A percentile compares a stretch with the other conserved stretches of the same genome.
Evolutionary conservation across 352 stramenopile genomes (phyloP).

Genomic region (Phytophthora quininea): DNA sequence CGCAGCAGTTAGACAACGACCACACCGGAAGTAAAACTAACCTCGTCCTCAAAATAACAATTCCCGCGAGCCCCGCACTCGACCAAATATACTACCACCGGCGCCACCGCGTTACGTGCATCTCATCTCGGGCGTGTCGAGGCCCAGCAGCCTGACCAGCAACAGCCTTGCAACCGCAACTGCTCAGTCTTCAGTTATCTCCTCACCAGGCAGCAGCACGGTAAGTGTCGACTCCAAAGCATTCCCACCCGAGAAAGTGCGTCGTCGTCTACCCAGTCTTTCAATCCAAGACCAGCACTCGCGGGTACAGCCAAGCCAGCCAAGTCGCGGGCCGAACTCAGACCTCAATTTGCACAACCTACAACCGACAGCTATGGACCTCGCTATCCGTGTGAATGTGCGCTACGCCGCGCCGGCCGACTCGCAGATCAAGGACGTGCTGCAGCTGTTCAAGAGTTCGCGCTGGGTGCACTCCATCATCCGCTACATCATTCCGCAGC

Average conservation of each 20-base stretch:
- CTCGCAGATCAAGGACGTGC: conserved; percentile 88
- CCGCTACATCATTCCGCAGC: conserved; percentile 89
- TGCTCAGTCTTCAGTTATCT: conserved; percentile 8
- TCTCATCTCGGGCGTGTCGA: conserved; percentile 15
- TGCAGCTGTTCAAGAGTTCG: conserved; percentile 88
- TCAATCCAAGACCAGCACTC: no score
- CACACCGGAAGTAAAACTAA: conserved; percentile 22
- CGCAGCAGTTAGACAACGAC: not conserved
- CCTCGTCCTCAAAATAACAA: conserved; percentile 44
- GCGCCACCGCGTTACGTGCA: conserved; percentile 3
- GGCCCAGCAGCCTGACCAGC: not conserved
- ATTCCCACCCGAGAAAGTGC: conserved; percentile 28
- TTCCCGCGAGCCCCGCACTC: conserved; percentile 6
- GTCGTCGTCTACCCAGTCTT: not conserved
- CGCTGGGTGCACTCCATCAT: conserved; percentile 92
- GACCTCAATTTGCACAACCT: conserved; percentile 13
- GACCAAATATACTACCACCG: conserved; percentile 46
- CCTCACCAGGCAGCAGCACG: conserved; percentile 9
- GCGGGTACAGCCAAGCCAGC: conserved; percentile 25
- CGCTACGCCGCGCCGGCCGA: conserved; percentile 84
- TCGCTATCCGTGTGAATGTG: conserved; percentile 89
- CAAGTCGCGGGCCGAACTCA: conserved; percentile 5
- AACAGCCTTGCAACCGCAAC: conserved; percentile 16
- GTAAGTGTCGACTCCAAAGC: not conserved
- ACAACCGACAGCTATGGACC: conserved; percentile 55